Evolutionary conservation across 169 alveolate species (phyloP), one percentile per base, ranked within the genome.

Genomic region (Eimeria maxima): DNA sequence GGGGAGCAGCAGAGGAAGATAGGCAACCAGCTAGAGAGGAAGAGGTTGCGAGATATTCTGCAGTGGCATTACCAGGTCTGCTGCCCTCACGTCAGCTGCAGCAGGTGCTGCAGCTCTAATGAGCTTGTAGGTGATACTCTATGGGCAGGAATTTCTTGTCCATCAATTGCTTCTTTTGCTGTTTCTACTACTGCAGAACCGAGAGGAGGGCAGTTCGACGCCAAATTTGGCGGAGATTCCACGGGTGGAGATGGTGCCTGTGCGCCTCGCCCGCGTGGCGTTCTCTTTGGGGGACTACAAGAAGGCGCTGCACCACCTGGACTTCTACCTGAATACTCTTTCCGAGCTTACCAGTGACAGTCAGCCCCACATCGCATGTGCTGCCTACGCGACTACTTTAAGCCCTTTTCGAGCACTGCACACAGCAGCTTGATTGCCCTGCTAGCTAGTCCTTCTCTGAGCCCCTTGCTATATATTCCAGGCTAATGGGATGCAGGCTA

Each of bases 1-100:
- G 80, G 90, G 81, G 96, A 93, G 80, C 96, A 93, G 38, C 96
- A 93, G 78, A 93, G 80, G 89, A 69, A 84, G 86, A 93, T 93
- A 24, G 96, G 96, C 24, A 88, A 88, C 74, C 90, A 93, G 73
- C 90, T 88, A 4, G 96, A 93, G 24, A 88, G 96, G 73, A 93
- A 93, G 44, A 80, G 89, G 38, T 80, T 93, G 27, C 80, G 90
- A 67, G 96, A 93, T 20, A 71, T 93, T 65, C 83, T 87, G 63
- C 81, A 87, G 45, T 87, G 93, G 93, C 93, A 87, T 47, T 87
- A 87, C 83, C 93, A 87, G 93, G 93, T 87, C 81, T n/a, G 67
- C 22, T 45, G 44, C 29, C 8, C 55, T 33, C 74, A 53, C 18
- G 74, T 10, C 6, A 13, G 55, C 5, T 33, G 13, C 38, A 29